Evolutionary conservation across 2,329 filamentous ascomycete species (phyloP), one percentile per base, ranked within the genome.

Genomic region (Neopestalotiopsis rosae): DNA sequence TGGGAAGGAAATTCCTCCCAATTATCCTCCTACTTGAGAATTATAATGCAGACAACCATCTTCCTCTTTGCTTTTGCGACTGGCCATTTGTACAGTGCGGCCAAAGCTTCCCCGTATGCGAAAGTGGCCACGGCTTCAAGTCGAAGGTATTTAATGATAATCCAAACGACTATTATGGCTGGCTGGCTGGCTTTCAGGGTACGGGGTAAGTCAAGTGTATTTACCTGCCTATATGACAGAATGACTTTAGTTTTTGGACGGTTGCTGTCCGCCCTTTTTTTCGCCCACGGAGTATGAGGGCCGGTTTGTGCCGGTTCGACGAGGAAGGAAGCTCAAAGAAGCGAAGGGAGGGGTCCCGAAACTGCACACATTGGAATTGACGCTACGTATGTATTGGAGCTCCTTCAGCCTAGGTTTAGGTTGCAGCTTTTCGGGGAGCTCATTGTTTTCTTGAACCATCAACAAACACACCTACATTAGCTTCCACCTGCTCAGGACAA

Each of bases 401-500:
- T 52, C 45, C 45, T 52, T 52, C 45, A 52, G 45, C 45, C 45
- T 7, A 38, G 34, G 34, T 38, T 28, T 38, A 38, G 34, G 34
- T 38, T 38, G 34, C 24, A 52, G n/a, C 45, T 52, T 52, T 20
- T 20, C 17, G 20, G 20, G n/a, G 20, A 61, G 28, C 58, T 70
- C 61, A 56, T 24, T 59, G 61, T 56, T 56, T 58, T 66, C 30
- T 49, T 62, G 28, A 57, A 52, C 58, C 24, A 14, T 32, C 28
- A 13, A 61, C 58, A 61, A 17, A 32, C 5, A 17, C 24, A n/a
- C 3, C 24, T 30, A 30, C 40, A 32, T 42, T 38, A 52, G 42
- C n/a, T 52, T 28, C 24, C 30, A 59, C 57, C 57, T 34, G 7
- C 4, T 34, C 17, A 30, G 57, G 24, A 32, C 12, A 17, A 9